A percentile compares a stretch with the other conserved stretches of the same genome.
phyloP scores from a whole-genome alignment of 2,329 filamentous ascomycete genomes.

The Cytospora chrysosperma region DNA sequence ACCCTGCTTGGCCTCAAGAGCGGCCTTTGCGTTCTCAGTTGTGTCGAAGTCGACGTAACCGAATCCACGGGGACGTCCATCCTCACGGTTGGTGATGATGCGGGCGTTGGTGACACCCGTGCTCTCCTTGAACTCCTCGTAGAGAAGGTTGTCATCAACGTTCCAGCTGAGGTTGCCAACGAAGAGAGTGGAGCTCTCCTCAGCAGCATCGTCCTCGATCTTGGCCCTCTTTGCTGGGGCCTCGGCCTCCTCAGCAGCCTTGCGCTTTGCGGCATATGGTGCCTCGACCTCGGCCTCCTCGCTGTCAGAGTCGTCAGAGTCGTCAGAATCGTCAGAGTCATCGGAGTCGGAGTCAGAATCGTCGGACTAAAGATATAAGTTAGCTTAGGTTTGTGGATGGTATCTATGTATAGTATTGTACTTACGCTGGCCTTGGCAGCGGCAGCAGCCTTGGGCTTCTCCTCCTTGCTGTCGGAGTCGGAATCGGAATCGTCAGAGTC shows the following conservation, averaged over 20 bases:
- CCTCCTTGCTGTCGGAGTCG: conserved; percentile 31
- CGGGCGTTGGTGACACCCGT: conserved; percentile 71
- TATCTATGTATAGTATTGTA: no score
- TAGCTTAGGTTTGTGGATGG: background rate
- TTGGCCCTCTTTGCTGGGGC: conserved; percentile 66
- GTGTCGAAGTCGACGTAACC: conserved; percentile 87
- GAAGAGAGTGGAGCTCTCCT: conserved; percentile 69
- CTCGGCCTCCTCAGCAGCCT: conserved; percentile 54
- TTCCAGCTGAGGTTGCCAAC: conserved; percentile 90
- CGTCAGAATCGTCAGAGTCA: conserved; percentile 33
- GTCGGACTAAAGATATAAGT: conserved; percentile 12
- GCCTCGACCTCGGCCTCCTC: conserved; percentile 23
- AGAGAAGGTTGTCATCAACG: conserved; percentile 79
- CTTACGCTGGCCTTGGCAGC: conserved; percentile 27
- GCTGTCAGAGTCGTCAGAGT: conserved; percentile 32
- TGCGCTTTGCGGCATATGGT: conserved; percentile 58
- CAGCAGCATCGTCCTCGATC: conserved; percentile 48
- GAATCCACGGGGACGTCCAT: conserved; percentile 84
- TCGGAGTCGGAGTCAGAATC: conserved; percentile 26
- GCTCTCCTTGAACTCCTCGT: conserved; percentile 77
- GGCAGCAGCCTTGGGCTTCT: conserved; percentile 31
- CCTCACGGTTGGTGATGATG: conserved; percentile 79
- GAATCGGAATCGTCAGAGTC: conserved; percentile 32
- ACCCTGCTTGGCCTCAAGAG: conserved; percentile 41
- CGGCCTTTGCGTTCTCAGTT: conserved; percentile 45